A percentile compares a stretch with the other conserved stretches of the same genome.
Conservation (phyloP, 305 asterid species). For the Fraxinus baroniana region DNA sequence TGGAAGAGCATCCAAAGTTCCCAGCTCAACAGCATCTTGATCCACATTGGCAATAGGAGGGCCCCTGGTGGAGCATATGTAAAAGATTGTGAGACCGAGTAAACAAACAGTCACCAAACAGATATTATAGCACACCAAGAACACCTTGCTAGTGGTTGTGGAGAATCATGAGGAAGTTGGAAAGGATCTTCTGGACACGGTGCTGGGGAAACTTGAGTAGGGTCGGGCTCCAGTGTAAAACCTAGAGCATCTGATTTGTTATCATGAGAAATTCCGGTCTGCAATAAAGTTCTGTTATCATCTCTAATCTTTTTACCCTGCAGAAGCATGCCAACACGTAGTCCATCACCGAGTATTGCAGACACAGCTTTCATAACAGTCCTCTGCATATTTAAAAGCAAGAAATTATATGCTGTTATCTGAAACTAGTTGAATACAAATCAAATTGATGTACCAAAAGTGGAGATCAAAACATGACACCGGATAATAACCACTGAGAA, state of each 20-base stretch:
- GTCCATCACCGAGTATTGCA: slow-evolving; percentile 70
- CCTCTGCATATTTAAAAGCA: slow-evolving; percentile 44
- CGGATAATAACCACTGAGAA: not conserved
- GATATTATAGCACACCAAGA: not conserved
- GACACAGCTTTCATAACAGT: slow-evolving; percentile 89
- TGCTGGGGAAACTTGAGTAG: slow-evolving; percentile 32
- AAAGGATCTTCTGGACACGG: slow-evolving; percentile 31
- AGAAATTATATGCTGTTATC: slow-evolving; percentile 8
- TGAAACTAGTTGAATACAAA: not conserved
- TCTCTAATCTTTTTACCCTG: slow-evolving; percentile 96
- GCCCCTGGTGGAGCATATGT: slow-evolving; percentile 26
- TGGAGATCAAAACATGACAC: not conserved
- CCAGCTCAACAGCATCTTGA: slow-evolving; percentile 27
- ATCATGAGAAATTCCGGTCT: slow-evolving; percentile 73
- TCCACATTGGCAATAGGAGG: slow-evolving; percentile 31
- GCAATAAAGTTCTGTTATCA: slow-evolving; percentile 74
- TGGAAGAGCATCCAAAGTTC: slow-evolving; percentile 23
- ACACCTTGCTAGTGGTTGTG: slow-evolving; percentile 57
- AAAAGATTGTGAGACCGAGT: not conserved
- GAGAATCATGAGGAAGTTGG: slow-evolving; percentile 32
- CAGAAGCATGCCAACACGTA: slow-evolving; percentile 74
- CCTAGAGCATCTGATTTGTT: slow-evolving; percentile 66
- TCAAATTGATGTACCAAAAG: not conserved
- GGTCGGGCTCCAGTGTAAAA: slow-evolving; percentile 70
- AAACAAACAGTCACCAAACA: not conserved